Percentiles rank a stretch among this genome's conserved stretches.
phyloP scores from a whole-genome alignment of 2,329 filamentous ascomycete genomes.

The Hypomyces rosellus region DNA sequence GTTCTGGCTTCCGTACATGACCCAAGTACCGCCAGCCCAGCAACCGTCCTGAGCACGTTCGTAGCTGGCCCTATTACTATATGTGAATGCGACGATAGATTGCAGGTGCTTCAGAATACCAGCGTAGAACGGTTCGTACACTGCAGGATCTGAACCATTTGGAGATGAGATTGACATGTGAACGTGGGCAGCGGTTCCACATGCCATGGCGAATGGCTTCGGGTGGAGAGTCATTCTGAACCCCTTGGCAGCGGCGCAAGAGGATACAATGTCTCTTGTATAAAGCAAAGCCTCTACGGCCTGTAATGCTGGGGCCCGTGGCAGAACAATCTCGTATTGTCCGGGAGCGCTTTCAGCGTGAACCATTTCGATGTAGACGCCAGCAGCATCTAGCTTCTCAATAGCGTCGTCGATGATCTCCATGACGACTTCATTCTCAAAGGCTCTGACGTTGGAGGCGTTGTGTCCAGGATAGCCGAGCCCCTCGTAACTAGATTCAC shows the following conservation, averaged over 20 bases:
- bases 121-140: constrained; percentile 63
- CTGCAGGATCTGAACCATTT: constrained; percentile 30
- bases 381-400: constrained; percentile 50
- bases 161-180: constrained; percentile 60
- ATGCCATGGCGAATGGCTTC: constrained; percentile 52
- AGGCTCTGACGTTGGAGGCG: constrained; percentile 61
- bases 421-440: constrained; percentile 51
- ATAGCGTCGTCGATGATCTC: constrained; percentile 61
- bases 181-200: constrained; percentile 62
- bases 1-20: constrained; percentile 77
- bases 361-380: constrained; percentile 63
- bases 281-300: constrained; percentile 68
- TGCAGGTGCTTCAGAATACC: constrained; percentile 62
- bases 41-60: constrained; percentile 59
- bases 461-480: neutral
- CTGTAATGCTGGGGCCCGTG: constrained; percentile 53
- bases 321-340: constrained; percentile 72
- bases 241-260: constrained; percentile 55
- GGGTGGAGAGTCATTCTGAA: constrained; percentile 68
- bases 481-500: constrained; percentile 50
- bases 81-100: constrained; percentile 62
- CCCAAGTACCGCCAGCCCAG: constrained; percentile 75
- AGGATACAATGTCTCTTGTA: constrained; percentile 61
- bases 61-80: constrained; percentile 62
- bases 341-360: constrained; percentile 68